These are phyloP conservation scores for Papiliotrema nemorosa DNA, from an alignment of 1,284 basidiomycete species.

Conservation along the genomic window DNA sequence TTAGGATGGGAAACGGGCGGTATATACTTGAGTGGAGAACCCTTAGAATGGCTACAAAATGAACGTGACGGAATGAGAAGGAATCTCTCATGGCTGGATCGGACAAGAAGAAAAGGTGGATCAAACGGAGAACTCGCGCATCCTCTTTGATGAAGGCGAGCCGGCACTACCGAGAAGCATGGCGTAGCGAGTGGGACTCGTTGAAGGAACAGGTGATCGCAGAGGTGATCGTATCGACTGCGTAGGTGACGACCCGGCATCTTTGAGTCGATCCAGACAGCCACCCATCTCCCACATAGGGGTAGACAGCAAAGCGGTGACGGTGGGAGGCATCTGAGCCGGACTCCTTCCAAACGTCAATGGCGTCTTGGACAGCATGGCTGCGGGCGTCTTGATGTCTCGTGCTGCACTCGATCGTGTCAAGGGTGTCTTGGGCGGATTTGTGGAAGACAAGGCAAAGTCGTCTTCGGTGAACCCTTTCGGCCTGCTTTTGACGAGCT, in stretches of 20 bases:
- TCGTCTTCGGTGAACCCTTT: slow-evolving; percentile 35
- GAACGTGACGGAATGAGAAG: no score
- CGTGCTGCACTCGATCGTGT: slow-evolving; percentile 40
- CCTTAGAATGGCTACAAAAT: no score
- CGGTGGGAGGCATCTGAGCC: slow-evolving; percentile 20
- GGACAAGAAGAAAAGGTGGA: background rate
- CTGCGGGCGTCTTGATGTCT: slow-evolving; percentile 22
- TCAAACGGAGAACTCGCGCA: slow-evolving; percentile 7
- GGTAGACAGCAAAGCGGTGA: slow-evolving; percentile 30
- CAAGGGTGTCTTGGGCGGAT: slow-evolving; percentile 42
- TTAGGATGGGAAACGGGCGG: no score
- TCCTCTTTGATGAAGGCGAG: slow-evolving; percentile 9
- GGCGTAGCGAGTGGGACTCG: slow-evolving; percentile 37
- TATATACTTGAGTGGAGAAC: no score
- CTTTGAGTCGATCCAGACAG: slow-evolving; percentile 33
- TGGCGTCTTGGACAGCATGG: slow-evolving; percentile 28
- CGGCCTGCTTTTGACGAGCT: slow-evolving; percentile 2
- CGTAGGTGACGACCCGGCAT: slow-evolving; percentile 17
- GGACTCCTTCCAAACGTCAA: slow-evolving; percentile 29
- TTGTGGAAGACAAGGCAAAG: slow-evolving; percentile 27
- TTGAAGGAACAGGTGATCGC: slow-evolving; percentile 26
- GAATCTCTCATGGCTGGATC: no score
- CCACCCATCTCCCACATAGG: slow-evolving; percentile 44
- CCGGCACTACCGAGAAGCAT: slow-evolving; percentile 18
- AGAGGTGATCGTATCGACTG: slow-evolving; percentile 16